These are phyloP conservation scores for Telfairia occidentalis DNA, from an alignment of 331 rosid genomes.

Conservation along the genomic window DNA sequence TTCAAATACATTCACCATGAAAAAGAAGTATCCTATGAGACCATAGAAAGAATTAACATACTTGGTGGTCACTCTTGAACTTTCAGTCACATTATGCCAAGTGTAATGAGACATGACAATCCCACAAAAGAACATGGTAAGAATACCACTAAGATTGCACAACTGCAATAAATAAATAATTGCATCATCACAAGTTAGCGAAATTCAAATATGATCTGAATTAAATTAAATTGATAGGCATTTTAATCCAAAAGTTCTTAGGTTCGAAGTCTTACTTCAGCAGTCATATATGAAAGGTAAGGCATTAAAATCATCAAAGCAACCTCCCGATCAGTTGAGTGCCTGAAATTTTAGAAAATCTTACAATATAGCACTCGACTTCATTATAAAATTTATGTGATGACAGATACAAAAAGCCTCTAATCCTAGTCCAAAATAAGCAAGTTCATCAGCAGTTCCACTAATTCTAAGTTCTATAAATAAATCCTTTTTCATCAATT, in stretches of 20 bases:
- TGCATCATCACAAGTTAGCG: slow-evolving; percentile 7
- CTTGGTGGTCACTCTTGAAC: slow-evolving; percentile 55
- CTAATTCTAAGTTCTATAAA: not conserved
- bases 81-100: slow-evolving; percentile 49
- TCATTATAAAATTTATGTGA: not conserved
- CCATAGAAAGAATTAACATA: slow-evolving; percentile 15
- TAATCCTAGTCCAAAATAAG: not conserved
- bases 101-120: slow-evolving; percentile 65
- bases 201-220: not conserved
- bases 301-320: slow-evolving; percentile 65
- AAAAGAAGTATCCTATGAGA: not conserved
- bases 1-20: not conserved
- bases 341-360: slow-evolving; percentile 25
- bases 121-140: slow-evolving; percentile 67
- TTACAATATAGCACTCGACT: not conserved
- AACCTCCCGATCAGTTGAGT: slow-evolving; percentile 53
- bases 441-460: not conserved
- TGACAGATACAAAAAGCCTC: not conserved
- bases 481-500: not conserved
- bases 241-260: slow-evolving; percentile 8
- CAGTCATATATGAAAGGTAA: slow-evolving; percentile 48
- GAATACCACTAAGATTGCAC: slow-evolving; percentile 44
- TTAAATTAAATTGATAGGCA: not conserved
- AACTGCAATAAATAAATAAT: slow-evolving; percentile 31
- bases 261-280: slow-evolving; percentile 35